Evolutionary conservation across 2,329 filamentous ascomycete species (phyloP).

Genomic region (Blumeriella jaapii): DNA sequence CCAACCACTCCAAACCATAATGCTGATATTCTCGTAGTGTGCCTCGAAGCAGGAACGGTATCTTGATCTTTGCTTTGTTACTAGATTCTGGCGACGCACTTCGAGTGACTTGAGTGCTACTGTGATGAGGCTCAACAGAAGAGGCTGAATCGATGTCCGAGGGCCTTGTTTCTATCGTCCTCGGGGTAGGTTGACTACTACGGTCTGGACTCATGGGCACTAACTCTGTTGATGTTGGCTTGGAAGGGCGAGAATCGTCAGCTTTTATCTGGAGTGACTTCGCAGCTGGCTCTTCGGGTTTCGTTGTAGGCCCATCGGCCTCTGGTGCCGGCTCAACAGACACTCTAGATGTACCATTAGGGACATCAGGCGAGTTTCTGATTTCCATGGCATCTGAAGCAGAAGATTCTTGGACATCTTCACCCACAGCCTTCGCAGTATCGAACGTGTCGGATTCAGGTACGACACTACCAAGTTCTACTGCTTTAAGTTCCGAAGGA

Average conservation of each 20-base stretch:
- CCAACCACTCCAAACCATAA: slow-evolving; percentile 93
- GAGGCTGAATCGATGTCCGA: slow-evolving; percentile 27
- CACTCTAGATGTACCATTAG: neutral
- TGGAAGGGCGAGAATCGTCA: slow-evolving; percentile 5
- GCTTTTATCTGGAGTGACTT: neutral
- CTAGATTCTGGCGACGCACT: slow-evolving; percentile 30
- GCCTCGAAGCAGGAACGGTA: slow-evolving; percentile 76
- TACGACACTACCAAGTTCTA: slow-evolving; percentile 22
- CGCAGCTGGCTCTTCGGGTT: neutral
- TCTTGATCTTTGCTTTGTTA: slow-evolving; percentile 47
- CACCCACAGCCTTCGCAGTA: neutral
- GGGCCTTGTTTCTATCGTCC: slow-evolving; percentile 26
- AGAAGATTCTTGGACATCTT: neutral
- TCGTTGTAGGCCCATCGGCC: neutral
- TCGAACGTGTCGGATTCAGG: slow-evolving; percentile 18
- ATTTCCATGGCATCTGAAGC: neutral
- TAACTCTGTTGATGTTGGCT: slow-evolving; percentile 11
- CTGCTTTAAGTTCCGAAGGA: slow-evolving; percentile 25
- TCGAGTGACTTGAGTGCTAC: slow-evolving; percentile 25
- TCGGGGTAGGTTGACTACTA: slow-evolving; percentile 29
- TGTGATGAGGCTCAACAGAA: slow-evolving; percentile 26
- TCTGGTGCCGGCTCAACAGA: neutral
- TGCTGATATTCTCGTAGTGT: slow-evolving; percentile 93
- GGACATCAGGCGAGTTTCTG: neutral
- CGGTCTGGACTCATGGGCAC: slow-evolving; percentile 23